A percentile compares a stretch with the other conserved stretches of the same genome.
Evolutionary conservation across 495 filamentous ascomycete genomes (phyloP).

Genomic region (Penicillium soppii): DNA sequence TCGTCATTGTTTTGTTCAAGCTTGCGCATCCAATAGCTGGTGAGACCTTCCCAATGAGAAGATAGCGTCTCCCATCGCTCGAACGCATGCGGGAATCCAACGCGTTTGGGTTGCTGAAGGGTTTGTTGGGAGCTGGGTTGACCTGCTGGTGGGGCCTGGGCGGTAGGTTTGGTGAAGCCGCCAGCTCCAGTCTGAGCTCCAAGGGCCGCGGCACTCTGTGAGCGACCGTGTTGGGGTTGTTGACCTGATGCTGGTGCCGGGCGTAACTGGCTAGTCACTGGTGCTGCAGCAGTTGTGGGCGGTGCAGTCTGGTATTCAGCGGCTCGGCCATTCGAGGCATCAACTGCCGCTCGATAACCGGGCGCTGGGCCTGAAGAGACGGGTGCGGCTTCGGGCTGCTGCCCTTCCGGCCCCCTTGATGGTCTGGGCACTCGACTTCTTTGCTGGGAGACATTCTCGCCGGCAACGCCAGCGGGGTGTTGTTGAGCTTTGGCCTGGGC

Average conservation of each 20-base stretch:
- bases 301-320: conserved; percentile 17
- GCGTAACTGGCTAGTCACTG: conserved; percentile 14
- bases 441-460: conserved; percentile 45
- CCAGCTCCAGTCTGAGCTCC: conserved; percentile 13
- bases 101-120: conserved; percentile 36
- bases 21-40: conserved; percentile 93
- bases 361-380: conserved; percentile 12
- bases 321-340: conserved; percentile 11
- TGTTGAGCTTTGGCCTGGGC: conserved; percentile 28
- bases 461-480: conserved; percentile 60
- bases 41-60: conserved; percentile 97
- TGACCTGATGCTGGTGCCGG: conserved; percentile 23
- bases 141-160: conserved; percentile 28
- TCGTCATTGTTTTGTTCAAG: conserved; percentile 87
- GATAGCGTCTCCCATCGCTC: conserved; percentile 96
- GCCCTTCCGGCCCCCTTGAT: conserved; percentile 24
- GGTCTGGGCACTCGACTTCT: conserved; percentile 29
- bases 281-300: not conserved
- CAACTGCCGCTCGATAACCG: conserved; percentile 7
- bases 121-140: conserved; percentile 39
- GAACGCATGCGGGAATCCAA: conserved; percentile 89
- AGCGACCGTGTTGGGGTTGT: conserved; percentile 28
- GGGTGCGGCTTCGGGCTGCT: conserved; percentile 20
- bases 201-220: conserved; percentile 28
- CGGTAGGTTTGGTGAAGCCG: conserved; percentile 15